Base-by-base conservation (phyloP, 2,329 filamentous ascomycete species). In the Corynespora cassiicola region DNA sequence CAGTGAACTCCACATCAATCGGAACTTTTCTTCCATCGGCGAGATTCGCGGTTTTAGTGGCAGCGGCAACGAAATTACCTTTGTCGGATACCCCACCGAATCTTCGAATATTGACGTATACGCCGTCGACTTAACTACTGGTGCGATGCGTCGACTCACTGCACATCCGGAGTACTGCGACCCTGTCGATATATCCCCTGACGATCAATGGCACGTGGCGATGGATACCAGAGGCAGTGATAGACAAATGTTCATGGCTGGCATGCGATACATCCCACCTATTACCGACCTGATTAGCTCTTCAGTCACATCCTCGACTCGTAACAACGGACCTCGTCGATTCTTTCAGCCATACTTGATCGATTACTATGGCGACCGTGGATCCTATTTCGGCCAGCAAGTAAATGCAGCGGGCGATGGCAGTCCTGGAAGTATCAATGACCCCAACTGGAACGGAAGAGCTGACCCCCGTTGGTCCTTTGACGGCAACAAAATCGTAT, bases 271-370 rank as follows among this genome's bases (percentile, higher is more conserved):
- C 4, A 56, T 77, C 1, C 73, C 74, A 2, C 72, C 73, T 1
- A n/a, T 76, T 0, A 63, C 60, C 6, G 72, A 76, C 31, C 26
- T 53, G 2, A 34, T 56, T 10, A 37, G 38, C 2, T 17, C 38
- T 1, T 43, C 29, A 11, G 42, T 43, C n/a, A 42, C 47, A 5
- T 61, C 72, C 0, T 74, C 72, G 1, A 70, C 64, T 2, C 68
- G 75, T 5, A 77, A 78, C 42, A 77, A 78, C 33, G 72, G 73
- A 0, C 31, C 36, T 1, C 61, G 75, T 5, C 58, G 74, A 0
- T 77, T 76, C 60, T 78, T 77, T 39, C 65, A 73, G 39, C 74
- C 73, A 0, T 70, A 61, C 18, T 56, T 78, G 1, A 52, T 77
- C 4, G 73, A 77, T 36, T 47, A 51, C 0, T 45, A 75, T 21